These are phyloP conservation scores for Monosporascus sp. DNA, from an alignment of 2,329 filamentous ascomycete genomes.

Conservation along the genomic window DNA sequence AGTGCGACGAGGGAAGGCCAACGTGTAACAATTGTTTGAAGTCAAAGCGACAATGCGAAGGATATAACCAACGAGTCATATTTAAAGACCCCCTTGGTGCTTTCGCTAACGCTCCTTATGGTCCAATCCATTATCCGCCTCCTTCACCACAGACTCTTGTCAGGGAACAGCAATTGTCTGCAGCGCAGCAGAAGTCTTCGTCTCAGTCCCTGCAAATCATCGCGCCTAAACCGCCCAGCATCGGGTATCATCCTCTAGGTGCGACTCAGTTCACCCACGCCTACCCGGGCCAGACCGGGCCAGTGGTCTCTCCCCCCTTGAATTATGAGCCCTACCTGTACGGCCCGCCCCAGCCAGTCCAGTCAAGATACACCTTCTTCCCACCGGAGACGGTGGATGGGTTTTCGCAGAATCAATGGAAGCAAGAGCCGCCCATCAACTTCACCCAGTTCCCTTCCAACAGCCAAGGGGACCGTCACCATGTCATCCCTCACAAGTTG, in stretches of 20 bases:
- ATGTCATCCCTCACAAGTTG: conserved; percentile 7
- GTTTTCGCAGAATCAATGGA: conserved; percentile 21
- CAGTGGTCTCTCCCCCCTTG: conserved; percentile 17
- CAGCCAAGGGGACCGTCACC: conserved; percentile 7
- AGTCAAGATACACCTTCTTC: conserved; percentile 24
- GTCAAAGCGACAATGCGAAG: conserved; percentile 77
- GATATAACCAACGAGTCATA: conserved; percentile 73
- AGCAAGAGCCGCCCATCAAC: conserved; percentile 14
- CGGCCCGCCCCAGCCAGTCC: conserved; percentile 12
- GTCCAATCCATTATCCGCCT: conserved; percentile 38
- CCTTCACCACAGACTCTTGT: conserved; percentile 41
- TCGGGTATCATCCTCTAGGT: conserved; percentile 28
- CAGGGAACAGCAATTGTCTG: conserved; percentile 36
- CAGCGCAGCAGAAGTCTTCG: conserved; percentile 32
- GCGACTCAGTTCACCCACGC: conserved; percentile 23
- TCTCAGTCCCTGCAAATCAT: conserved; percentile 39
- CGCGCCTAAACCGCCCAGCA: conserved; percentile 44
- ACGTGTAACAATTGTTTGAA: conserved; percentile 82
- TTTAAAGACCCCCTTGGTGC: conserved; percentile 70
- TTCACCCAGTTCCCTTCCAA: conserved; percentile 18
- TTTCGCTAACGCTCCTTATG: conserved; percentile 43
- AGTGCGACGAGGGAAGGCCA: conserved; percentile 87
- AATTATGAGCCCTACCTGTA: conserved; percentile 18
- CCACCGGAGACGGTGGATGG: conserved; percentile 23
- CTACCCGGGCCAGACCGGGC: conserved; percentile 26